phyloP scores from a whole-genome alignment of 768 basidiomycete species.

The Podaxis sp. region DNA sequence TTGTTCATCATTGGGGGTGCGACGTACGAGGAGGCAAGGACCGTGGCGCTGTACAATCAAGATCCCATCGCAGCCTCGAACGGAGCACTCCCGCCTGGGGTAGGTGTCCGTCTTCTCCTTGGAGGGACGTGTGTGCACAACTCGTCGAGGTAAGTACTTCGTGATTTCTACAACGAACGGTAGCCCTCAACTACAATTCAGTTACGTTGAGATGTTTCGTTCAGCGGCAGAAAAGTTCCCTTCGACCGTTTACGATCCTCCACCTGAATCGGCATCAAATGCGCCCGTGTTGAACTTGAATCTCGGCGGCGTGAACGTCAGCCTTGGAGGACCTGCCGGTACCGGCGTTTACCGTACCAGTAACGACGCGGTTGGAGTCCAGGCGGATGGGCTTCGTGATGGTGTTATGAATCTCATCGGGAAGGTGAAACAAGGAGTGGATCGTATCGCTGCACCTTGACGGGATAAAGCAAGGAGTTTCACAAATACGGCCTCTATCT shows the following conservation, averaged over 20 bases:
- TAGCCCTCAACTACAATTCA: conserved; percentile 27
- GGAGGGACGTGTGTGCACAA: conserved; percentile 97
- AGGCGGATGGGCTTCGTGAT: conserved; percentile 86
- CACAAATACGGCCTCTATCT: not conserved
- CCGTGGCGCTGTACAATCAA: conserved; percentile 84
- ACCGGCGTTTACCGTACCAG: conserved; percentile 84
- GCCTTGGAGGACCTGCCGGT: conserved; percentile 83
- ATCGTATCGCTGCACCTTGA: conserved; percentile 51
- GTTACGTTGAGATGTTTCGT: conserved; percentile 88
- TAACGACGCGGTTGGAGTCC: conserved; percentile 68
- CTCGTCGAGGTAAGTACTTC: conserved; percentile 69
- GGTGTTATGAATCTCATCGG: conserved; percentile 86
- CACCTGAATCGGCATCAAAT: conserved; percentile 67
- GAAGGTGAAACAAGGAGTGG: conserved; percentile 86
- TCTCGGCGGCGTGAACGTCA: conserved; percentile 89
- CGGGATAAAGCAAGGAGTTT: not conserved
- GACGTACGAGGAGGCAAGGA: conserved; percentile 92
- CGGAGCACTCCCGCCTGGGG: conserved; percentile 44
- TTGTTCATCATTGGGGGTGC: conserved; percentile 96
- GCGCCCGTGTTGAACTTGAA: conserved; percentile 87
- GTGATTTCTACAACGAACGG: conserved; percentile 1
- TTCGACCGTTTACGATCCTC: conserved; percentile 68
- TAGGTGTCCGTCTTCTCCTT: conserved; percentile 76
- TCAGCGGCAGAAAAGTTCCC: conserved; percentile 64
- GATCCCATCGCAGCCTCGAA: conserved; percentile 55